Evolutionary conservation across 345 rosid species (phyloP).

Genomic region (Hevea brasiliensis): DNA sequence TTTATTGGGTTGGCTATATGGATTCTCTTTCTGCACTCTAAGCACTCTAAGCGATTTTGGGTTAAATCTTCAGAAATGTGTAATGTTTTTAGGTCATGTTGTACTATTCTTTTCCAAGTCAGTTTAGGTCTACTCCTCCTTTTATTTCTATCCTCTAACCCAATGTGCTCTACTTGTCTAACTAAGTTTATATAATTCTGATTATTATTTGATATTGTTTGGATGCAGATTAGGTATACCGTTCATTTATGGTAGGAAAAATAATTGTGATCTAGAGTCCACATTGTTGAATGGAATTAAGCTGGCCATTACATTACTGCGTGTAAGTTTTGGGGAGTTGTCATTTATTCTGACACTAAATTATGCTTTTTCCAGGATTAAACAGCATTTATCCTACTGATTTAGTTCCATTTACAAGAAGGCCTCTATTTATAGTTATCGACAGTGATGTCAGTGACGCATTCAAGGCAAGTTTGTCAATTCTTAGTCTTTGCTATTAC

Average conservation of each 20-base stretch:
- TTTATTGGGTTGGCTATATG: too few species aligned
- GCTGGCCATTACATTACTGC: not conserved
- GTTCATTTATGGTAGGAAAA: not conserved
- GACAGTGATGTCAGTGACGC: constrained; percentile 76
- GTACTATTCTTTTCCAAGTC: too few species aligned
- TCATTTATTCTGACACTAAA: constrained; percentile 16
- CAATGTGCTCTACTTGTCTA: too few species aligned
- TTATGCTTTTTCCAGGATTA: constrained; percentile 49
- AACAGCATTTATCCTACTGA: constrained; percentile 82
- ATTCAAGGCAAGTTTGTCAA: constrained; percentile 55
- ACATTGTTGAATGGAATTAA: not conserved
- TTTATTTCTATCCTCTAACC: too few species aligned
- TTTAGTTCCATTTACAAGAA: constrained; percentile 88
- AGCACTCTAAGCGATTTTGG: too few species aligned
- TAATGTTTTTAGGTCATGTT: too few species aligned
- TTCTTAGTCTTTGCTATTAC: constrained; percentile 19
- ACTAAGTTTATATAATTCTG: not conserved
- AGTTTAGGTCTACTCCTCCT: too few species aligned
- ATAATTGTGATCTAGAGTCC: not conserved
- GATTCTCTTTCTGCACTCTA: too few species aligned
- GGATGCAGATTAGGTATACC: not conserved
- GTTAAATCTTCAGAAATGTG: too few species aligned
- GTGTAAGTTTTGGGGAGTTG: not conserved
- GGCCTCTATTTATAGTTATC: constrained; percentile 72
- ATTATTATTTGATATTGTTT: not conserved